These are phyloP conservation scores for Sphaerulina musiva DNA, from an alignment of 2,329 filamentous ascomycete genomes.

Conservation along the genomic window DNA sequence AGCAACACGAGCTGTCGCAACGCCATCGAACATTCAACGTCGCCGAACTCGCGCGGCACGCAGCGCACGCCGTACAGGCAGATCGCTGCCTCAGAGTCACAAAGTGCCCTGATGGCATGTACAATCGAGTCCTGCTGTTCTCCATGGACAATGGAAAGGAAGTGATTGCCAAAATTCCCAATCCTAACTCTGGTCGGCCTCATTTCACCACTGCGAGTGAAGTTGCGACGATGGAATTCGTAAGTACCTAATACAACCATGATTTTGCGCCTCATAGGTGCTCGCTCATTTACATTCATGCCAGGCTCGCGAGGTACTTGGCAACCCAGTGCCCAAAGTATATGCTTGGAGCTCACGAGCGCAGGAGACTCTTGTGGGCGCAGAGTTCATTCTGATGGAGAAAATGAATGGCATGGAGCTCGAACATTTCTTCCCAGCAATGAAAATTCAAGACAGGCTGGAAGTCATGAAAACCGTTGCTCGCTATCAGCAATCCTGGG, in stretches of 20 bases:
- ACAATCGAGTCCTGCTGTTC: slow-evolving; percentile 33
- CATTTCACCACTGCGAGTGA: slow-evolving; percentile 29
- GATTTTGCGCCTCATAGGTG: too few relatives aligned
- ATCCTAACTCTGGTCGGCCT: slow-evolving; percentile 33
- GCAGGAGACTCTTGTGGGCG: slow-evolving; percentile 15
- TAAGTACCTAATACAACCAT: slow-evolving; percentile 1
- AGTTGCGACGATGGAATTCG: slow-evolving; percentile 27
- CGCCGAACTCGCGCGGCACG: slow-evolving; percentile 25
- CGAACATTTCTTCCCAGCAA: slow-evolving; percentile 29
- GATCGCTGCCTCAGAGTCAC: slow-evolving; percentile 25
- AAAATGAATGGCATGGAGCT: slow-evolving; percentile 16
- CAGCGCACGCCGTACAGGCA: slow-evolving; percentile 27
- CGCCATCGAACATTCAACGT: slow-evolving; percentile 28
- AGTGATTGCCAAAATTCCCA: slow-evolving; percentile 36
- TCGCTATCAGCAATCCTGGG: background rate
- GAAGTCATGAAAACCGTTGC: background rate
- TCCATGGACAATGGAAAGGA: slow-evolving; percentile 34
- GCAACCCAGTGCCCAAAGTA: slow-evolving; percentile 21
- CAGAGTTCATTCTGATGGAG: slow-evolving; percentile 27
- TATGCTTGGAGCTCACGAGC: slow-evolving; percentile 23
- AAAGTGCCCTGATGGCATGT: slow-evolving; percentile 33
- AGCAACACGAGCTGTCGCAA: slow-evolving; percentile 8
- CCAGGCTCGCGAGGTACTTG: slow-evolving; percentile 13
- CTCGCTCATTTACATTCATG: too few relatives aligned
- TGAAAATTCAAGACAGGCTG: slow-evolving; percentile 2